Conservation (phyloP, 106 monocot genomes). For the Apostasia shenzhenica region DNA sequence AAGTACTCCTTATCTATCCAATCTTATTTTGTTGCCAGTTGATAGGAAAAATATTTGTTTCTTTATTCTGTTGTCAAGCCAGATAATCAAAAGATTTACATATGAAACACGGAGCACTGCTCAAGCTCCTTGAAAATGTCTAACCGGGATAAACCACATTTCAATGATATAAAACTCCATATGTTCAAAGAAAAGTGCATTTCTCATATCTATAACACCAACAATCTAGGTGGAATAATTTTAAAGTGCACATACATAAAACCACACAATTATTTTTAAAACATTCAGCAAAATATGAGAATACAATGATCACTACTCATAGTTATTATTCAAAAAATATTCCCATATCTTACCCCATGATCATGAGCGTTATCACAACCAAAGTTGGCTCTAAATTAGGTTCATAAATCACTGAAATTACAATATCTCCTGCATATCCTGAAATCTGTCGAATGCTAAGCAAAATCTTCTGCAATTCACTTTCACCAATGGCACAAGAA, state of each 20-base stretch:
- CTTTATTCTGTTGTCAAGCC: no score
- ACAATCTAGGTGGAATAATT: neutral
- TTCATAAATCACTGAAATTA: constrained; percentile 60
- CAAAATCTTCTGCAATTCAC: constrained; percentile 28
- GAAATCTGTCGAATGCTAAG: constrained; percentile 50
- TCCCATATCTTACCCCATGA: constrained; percentile 51
- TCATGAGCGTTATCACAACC: constrained; percentile 42
- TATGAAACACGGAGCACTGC: no score
- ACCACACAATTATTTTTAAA: no score
- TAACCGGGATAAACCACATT: no score
- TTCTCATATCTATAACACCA: neutral
- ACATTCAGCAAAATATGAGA: no score
- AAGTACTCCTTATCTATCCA: no score
- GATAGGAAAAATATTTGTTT: no score
- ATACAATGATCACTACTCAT: neutral
- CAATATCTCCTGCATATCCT: constrained; percentile 39
- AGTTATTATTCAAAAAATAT: neutral
- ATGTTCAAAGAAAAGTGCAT: no score
- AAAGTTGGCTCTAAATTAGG: constrained; percentile 64
- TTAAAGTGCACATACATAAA: neutral
- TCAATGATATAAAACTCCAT: no score
- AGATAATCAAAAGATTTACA: no score
- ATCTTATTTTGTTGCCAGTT: no score
- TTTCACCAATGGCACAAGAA: constrained; percentile 40
- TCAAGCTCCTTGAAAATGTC: no score